phyloP scores from a whole-genome alignment of 371 early-diverging fungal genomes.

The Apophysomyces trapeziformis region DNA sequence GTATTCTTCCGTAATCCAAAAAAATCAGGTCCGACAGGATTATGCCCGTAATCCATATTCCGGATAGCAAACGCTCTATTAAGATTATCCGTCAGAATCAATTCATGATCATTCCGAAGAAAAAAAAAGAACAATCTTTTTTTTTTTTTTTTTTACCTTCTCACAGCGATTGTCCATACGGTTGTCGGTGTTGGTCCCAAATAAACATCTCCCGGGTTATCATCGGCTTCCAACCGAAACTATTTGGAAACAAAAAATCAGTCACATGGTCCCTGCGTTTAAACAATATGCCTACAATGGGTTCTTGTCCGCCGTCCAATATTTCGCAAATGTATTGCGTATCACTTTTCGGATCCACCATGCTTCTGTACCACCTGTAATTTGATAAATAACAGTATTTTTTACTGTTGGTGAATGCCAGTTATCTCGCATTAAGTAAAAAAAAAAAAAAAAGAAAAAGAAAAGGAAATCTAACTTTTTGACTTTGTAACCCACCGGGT shows the following conservation, averaged over 20 bases:
- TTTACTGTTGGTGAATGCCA: conserved; percentile 4
- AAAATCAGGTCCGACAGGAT: conserved; percentile 91
- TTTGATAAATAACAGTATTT: not conserved
- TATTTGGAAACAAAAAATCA: conserved; percentile 7
- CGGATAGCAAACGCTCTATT: conserved; percentile 68
- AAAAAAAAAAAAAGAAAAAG: too few species aligned
- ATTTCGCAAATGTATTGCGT: conserved; percentile 82
- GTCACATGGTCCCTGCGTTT: not conserved
- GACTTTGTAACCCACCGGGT: conserved; percentile 85
- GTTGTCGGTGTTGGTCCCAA: conserved; percentile 59
- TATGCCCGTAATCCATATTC: conserved; percentile 79
- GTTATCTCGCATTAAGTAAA: not conserved
- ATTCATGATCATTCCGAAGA: conserved; percentile 2
- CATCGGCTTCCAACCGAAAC: conserved; percentile 59
- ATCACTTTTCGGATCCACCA: conserved; percentile 71
- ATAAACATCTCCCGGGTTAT: conserved; percentile 40
- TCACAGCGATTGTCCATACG: conserved; percentile 59
- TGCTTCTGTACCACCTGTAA: conserved; percentile 73
- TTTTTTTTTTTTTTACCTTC: conserved; percentile 27
- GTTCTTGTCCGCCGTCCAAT: conserved; percentile 82
- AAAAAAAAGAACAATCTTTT: not conserved
- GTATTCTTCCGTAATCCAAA: conserved; percentile 91
- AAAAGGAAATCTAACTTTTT: conserved; percentile 37
- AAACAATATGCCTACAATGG: conserved; percentile 41
- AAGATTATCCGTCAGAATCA: not conserved